Conservation (phyloP, 345 rosid species). For the Eucalyptus cloeziana region DNA sequence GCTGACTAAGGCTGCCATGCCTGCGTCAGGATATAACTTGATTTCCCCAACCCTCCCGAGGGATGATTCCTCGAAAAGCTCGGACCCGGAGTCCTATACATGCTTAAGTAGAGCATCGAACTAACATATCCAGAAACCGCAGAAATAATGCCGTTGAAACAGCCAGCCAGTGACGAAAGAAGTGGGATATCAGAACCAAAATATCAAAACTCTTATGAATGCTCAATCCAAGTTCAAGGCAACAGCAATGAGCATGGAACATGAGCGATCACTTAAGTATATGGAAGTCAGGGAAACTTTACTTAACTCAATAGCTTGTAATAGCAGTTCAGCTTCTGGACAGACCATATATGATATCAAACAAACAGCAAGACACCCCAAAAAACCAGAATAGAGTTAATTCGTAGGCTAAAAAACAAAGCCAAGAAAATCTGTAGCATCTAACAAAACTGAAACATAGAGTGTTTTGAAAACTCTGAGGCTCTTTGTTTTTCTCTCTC, state of each 20-base stretch:
- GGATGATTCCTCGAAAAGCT: background rate
- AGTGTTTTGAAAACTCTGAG: background rate
- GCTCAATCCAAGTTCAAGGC: background rate
- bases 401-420: constrained; percentile 10
- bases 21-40: background rate
- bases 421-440: constrained; percentile 5
- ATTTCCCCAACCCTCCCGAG: background rate
- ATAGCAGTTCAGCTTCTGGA: background rate
- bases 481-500: background rate
- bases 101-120: background rate
- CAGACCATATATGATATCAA: background rate
- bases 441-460: constrained; percentile 18
- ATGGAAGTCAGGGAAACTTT: background rate
- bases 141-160: background rate
- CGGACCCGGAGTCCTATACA: background rate
- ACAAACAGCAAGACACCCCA: constrained; percentile 5
- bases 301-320: background rate
- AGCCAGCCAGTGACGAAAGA: background rate
- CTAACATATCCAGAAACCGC: background rate
- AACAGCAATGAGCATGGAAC: background rate
- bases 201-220: background rate
- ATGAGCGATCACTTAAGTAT: background rate
- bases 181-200: background rate
- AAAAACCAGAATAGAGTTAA: background rate
- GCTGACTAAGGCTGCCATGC: background rate